These are phyloP conservation scores for Corinectria fuckeliana DNA, from an alignment of 2,329 filamentous ascomycete genomes.

Conservation along the genomic window DNA sequence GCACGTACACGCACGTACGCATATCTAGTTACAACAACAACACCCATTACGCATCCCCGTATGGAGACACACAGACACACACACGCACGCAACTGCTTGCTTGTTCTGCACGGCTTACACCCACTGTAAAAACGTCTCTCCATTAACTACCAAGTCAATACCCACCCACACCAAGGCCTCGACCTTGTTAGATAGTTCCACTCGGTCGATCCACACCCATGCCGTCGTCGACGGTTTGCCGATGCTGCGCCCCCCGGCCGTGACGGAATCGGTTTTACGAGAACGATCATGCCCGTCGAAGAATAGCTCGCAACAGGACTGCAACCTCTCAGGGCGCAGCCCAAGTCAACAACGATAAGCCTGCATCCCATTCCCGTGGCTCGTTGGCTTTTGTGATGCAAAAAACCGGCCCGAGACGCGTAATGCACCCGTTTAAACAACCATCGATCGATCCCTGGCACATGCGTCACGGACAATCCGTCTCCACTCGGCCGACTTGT, in stretches of 20 bases:
- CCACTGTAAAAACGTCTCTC: too few species aligned
- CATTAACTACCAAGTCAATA: too few species aligned
- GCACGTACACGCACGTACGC: background rate
- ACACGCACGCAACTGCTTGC: background rate
- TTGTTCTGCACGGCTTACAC: background rate
- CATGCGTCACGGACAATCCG: background rate
- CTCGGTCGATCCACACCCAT: background rate
- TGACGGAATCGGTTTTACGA: background rate
- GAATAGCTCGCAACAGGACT: too few species aligned
- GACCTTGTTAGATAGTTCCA: background rate
- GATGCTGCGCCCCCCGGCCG: background rate
- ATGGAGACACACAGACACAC: background rate
- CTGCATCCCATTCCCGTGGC: background rate
- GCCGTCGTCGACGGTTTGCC: background rate
- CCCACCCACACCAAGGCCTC: background rate
- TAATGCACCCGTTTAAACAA: conserved; percentile 1
- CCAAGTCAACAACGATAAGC: too few species aligned
- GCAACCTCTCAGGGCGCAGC: too few species aligned
- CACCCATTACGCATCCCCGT: background rate
- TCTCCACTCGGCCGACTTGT: background rate
- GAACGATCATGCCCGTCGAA: too few species aligned
- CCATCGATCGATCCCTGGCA: background rate
- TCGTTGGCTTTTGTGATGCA: background rate
- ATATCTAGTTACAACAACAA: background rate
- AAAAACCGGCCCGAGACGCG: conserved; percentile 6